Conservation (phyloP, 2,329 filamentous ascomycete genomes). For the Elsinoe ampelina region DNA sequence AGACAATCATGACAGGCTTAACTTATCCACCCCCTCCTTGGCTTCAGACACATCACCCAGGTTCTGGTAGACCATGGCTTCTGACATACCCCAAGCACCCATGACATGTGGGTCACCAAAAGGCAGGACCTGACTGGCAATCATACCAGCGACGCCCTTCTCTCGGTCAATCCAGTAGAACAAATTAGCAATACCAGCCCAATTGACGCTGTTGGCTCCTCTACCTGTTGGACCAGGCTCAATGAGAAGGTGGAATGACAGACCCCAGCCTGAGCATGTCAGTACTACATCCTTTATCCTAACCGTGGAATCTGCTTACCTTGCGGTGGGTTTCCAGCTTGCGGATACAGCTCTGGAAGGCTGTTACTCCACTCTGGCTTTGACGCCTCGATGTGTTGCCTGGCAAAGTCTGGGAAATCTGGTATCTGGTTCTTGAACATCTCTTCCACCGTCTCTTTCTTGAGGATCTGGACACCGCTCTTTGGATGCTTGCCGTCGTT, state of each 20-base stretch:
- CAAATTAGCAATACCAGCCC: constrained; percentile 30
- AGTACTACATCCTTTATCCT: background rate
- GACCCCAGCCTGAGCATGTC: constrained; percentile 39
- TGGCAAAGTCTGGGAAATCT: constrained; percentile 28
- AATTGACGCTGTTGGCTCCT: constrained; percentile 27
- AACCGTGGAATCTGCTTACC: constrained; percentile 29
- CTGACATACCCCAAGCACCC: constrained; percentile 27
- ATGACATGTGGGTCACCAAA: constrained; percentile 28
- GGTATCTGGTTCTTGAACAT: constrained; percentile 53
- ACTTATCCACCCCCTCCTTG: too few relatives aligned
- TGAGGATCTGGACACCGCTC: constrained; percentile 47
- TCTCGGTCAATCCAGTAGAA: constrained; percentile 32
- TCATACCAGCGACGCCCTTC: constrained; percentile 31
- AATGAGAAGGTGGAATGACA: constrained; percentile 33
- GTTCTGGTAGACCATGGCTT: constrained; percentile 23
- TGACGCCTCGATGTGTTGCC: constrained; percentile 24
- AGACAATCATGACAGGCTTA: too few relatives aligned
- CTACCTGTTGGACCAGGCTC: constrained; percentile 28
- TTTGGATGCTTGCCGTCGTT: constrained; percentile 54
- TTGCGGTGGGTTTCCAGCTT: constrained; percentile 44
- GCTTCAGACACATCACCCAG: too few relatives aligned
- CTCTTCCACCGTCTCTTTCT: constrained; percentile 47
- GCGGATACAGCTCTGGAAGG: constrained; percentile 40
- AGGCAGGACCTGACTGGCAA: constrained; percentile 30
- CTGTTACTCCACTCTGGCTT: constrained; percentile 28